Base-by-base conservation (phyloP, 2,329 filamentous ascomycete species). In the Byssoonygena ceratinophila region DNA sequence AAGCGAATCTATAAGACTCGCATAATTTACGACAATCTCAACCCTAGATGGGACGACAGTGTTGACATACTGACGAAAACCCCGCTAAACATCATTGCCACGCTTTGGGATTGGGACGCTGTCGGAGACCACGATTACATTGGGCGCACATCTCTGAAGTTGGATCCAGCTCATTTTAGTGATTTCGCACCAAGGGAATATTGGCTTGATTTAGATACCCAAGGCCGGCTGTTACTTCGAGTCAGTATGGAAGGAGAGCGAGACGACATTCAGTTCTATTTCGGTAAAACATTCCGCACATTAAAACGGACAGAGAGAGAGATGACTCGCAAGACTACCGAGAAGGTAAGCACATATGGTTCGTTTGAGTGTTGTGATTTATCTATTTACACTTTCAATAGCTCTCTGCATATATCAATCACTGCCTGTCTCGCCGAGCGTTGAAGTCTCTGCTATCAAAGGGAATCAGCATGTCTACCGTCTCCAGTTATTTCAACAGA, bases 161-260 rank as follows among this genome's bases (percentile, higher is more conserved):
- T 98, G n/a, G 92, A 98, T 62, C 92, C 92, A n/a, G 79, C 87
- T 36, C 90, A 96, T 71, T 98, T 98, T 70, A 84, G 88, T 60
- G 92, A 98, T 67, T 98, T 94, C 65, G 75, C 97, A 59, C 92
- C 92, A 14, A 81, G 90, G 57, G 92, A 98, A 68, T 97, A 95
- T 67, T 98, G 92, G 92, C 80, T 98, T 16, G 91, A 97, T 64
- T 79, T 98, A 44, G 92, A 98, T 66, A 95, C 91, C 0, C 92
- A 98, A 68, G 92, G 92, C 6, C 80, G 91, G 47, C 71, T 98
- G 29, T 71, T 98, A 53, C 79, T 98, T 49, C 81, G 91, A 57
- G 89, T 98, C 49, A 96, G 89, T 65, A 98, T 98, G 92, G 92
- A 98, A 71, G 92, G 92, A 48, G 92, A 98, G 71, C 81, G 92